Evolutionary conservation across 768 basidiomycete genomes (phyloP), one percentile per base, ranked within the genome.

Genomic region (Leccinum barrowsii): DNA sequence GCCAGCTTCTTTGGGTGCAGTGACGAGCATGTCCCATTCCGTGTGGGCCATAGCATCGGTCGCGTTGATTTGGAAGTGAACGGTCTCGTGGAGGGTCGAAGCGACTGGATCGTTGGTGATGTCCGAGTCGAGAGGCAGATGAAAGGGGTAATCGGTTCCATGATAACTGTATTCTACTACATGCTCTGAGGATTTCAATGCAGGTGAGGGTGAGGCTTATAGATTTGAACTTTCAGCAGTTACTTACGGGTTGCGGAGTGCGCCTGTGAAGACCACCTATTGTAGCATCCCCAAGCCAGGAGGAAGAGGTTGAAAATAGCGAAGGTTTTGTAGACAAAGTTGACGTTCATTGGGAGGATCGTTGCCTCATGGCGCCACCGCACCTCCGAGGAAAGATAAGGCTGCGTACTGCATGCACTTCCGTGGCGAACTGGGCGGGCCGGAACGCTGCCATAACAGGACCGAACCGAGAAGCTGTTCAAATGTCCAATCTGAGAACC

Each of bases 21-120:
- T 59, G 53, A 63, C 57, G 48, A 63, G 56, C 1, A 42, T 52
- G 40, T 55, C 40, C 62, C 62, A 59, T 7, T 64, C 62, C 53
- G 44, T 34, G 37, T 59, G 52, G 2, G 56, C 56, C 1, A 63
- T 0, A 7, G 50, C 30, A 11, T 63, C 62, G 1, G 62, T 49
- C 17, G 5, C 24, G 50, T 63, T 63, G 53, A 55, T 8, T 13
- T 37, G 37, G n/a, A 59, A 37, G 15, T 59, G 62, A 22, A 59
- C 44, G 4, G 56, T 52, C 62, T 63, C 62, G 40, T 63, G 62
- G 17, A 63, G 53, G 5, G 62, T 59, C 53, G 52, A 59, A 30
- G 62, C 62, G 50, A 63, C 62, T 7, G 57, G 62, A 11, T 4
- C 11, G 17, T 42, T 21, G 19, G 42, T 22, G 24, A 17, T 10